phyloP scores from a whole-genome alignment of 345 rosid species.

The Euphorbia tirucalli region DNA sequence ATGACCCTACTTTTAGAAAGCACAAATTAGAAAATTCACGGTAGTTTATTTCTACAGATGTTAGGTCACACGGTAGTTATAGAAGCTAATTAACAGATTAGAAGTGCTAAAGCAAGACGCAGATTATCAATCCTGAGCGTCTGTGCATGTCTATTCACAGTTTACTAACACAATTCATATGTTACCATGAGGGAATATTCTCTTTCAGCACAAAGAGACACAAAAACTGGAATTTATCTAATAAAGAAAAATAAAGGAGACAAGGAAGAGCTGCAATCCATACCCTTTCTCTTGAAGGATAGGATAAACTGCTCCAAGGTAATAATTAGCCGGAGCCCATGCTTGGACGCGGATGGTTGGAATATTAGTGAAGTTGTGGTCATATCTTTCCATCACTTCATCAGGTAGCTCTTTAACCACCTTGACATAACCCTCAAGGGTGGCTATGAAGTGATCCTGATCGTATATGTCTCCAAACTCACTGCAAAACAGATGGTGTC shows the following conservation, averaged over 20 bases:
- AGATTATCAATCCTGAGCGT: neutral
- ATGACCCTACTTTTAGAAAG: slow-evolving; percentile 59
- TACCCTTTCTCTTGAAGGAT: slow-evolving; percentile 72
- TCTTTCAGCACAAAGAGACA: neutral
- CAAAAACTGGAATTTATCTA: neutral
- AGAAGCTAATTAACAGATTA: neutral
- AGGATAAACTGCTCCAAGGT: slow-evolving; percentile 62
- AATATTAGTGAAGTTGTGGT: slow-evolving; percentile 54
- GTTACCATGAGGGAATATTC: neutral
- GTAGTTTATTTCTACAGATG: slow-evolving; percentile 1
- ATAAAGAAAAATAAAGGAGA: neutral
- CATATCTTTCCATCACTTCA: slow-evolving; percentile 55
- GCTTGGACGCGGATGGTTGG: slow-evolving; percentile 66
- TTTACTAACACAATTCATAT: neutral
- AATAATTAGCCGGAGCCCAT: slow-evolving; percentile 75
- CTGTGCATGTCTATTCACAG: slow-evolving; percentile 1
- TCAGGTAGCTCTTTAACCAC: slow-evolving; percentile 74
- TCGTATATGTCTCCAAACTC: slow-evolving; percentile 79
- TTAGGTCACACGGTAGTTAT: neutral
- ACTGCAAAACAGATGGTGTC: slow-evolving; percentile 45
- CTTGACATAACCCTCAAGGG: slow-evolving; percentile 62
- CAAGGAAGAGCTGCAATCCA: slow-evolving; percentile 13
- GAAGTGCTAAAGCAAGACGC: neutral
- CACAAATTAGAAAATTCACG: slow-evolving; percentile 16
- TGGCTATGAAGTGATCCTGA: slow-evolving; percentile 69